Percentiles rank a stretch among this genome's conserved stretches.
Conservation (phyloP, 2,329 filamentous ascomycete genomes). For the Daldinia sp. region DNA sequence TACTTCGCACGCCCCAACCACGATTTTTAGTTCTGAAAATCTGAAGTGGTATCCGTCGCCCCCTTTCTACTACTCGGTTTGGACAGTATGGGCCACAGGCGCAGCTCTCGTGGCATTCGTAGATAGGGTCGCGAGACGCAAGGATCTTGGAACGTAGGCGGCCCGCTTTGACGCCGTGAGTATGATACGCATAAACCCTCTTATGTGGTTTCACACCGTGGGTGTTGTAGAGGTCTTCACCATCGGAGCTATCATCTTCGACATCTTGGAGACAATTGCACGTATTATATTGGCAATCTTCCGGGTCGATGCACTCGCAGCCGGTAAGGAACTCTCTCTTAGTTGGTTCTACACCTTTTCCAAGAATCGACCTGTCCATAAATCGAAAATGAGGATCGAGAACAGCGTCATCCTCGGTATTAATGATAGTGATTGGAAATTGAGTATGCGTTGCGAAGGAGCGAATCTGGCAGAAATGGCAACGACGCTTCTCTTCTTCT, state of each 20-base stretch:
- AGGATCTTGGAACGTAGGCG: conserved; percentile 62
- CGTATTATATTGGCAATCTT: conserved; percentile 70
- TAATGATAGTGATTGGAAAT: conserved; percentile 69
- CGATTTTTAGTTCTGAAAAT: conserved; percentile 78
- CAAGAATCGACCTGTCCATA: conserved; percentile 68
- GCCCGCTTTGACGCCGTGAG: conserved; percentile 59
- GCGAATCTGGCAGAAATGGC: conserved; percentile 70
- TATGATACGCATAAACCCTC: conserved; percentile 70
- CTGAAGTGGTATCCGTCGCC: conserved; percentile 73
- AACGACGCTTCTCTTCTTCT: conserved; percentile 53
- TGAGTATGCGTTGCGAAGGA: conserved; percentile 58
- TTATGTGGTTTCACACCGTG: conserved; percentile 45
- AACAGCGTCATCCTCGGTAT: conserved; percentile 64
- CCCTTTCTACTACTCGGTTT: conserved; percentile 79
- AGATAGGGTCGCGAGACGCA: conserved; percentile 69
- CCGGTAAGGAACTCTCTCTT: conserved; percentile 71
- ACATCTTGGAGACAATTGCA: conserved; percentile 72
- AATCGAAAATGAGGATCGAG: conserved; percentile 73
- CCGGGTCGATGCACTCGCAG: conserved; percentile 69
- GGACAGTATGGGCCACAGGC: conserved; percentile 70
- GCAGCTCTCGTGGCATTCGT: conserved; percentile 81
- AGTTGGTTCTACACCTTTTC: conserved; percentile 66
- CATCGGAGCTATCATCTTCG: conserved; percentile 57
- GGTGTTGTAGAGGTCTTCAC: conserved; percentile 55
- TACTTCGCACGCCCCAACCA: conserved; percentile 79